A percentile compares a stretch with the other conserved stretches of the same genome.
phyloP scores from a whole-genome alignment of 805 yeast genomes.

The Yarrowia sp. region DNA sequence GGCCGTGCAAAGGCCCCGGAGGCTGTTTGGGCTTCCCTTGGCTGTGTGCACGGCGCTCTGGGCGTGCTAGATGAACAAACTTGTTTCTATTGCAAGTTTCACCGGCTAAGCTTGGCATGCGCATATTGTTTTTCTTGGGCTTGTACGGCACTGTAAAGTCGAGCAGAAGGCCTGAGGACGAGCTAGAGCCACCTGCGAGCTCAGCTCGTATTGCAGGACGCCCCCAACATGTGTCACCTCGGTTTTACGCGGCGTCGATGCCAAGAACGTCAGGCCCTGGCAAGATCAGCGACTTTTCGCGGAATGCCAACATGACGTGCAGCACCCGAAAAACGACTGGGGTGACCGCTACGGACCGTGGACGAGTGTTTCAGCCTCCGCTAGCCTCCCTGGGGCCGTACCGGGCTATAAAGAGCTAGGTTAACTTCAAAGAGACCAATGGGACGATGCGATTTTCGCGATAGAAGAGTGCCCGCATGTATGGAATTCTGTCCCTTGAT shows the following conservation, averaged over 20 bases:
- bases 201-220: too few relatives aligned
- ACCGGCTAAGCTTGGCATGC: constrained; percentile 22
- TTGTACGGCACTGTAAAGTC: constrained; percentile 5
- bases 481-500: constrained; percentile 14
- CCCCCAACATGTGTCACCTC: too few relatives aligned
- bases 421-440: neutral
- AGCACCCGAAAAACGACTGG: too few relatives aligned
- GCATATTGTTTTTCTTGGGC: neutral
- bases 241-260: neutral
- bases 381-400: too few relatives aligned
- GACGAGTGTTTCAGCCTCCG: too few relatives aligned
- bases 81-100: neutral
- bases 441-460: neutral
- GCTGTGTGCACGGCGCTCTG: too few relatives aligned
- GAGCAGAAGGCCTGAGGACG: too few relatives aligned
- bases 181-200: too few relatives aligned
- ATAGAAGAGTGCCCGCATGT: constrained; percentile 5
- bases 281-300: neutral
- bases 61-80: neutral
- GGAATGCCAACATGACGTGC: neutral
- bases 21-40: neutral
- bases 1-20: neutral
- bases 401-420: too few relatives aligned
- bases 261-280: constrained; percentile 13
- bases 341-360: too few relatives aligned